A percentile compares a stretch with the other conserved stretches of the same genome.
These are phyloP conservation scores for Rubia balearica DNA, from an alignment of 305 asterid genomes.

Conservation along the genomic window DNA sequence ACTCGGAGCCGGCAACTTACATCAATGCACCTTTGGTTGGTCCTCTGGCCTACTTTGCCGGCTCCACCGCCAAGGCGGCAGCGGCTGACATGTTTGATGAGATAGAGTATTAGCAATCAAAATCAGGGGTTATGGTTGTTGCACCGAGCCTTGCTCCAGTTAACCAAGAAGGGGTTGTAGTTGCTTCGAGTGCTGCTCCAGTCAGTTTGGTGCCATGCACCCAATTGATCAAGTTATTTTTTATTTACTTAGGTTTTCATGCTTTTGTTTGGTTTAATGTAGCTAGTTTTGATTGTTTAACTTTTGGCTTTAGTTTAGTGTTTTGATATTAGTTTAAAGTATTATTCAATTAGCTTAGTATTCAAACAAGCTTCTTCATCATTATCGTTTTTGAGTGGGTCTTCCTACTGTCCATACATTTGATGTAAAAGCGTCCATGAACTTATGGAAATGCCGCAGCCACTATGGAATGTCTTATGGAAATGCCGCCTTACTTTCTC, in stretches of 20 bases:
- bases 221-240: not conserved
- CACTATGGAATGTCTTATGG: no score
- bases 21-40: constrained; percentile 86
- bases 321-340: no score
- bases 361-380: no score
- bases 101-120: not conserved
- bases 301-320: not conserved
- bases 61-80: not conserved
- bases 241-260: not conserved
- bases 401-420: no score
- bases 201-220: not conserved
- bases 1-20: constrained; percentile 84
- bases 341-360: not conserved
- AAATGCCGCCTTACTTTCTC: no score
- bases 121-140: no score
- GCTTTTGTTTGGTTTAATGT: not conserved
- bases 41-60: constrained; percentile 73
- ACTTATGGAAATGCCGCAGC: no score
- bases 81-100: not conserved
- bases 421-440: no score
- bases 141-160: not conserved
- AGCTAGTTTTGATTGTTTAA: not conserved
- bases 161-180: not conserved
- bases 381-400: no score
- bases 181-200: not conserved